Evolutionary conservation across 805 yeast genomes (phyloP).

Genomic region (Candida ascalaphidarum): DNA sequence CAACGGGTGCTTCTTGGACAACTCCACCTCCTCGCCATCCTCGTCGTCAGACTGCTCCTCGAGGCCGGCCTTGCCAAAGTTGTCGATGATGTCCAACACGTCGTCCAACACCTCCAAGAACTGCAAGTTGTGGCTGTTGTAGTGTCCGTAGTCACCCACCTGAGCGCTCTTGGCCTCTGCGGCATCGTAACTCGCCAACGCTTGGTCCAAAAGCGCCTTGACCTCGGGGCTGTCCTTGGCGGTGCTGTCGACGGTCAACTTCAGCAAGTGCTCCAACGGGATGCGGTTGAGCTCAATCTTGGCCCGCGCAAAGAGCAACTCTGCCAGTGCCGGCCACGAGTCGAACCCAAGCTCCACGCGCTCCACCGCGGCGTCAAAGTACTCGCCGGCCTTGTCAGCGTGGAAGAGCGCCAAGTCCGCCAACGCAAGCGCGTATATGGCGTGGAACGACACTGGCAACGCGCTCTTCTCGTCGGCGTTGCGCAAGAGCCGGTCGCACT

Average conservation of each 20-base stretch:
- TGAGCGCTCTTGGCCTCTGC: constrained; percentile 26
- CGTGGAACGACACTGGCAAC: constrained; percentile 48
- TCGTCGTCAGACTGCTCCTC: constrained; percentile 55
- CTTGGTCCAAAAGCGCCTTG: constrained; percentile 36
- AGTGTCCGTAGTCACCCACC: constrained; percentile 17
- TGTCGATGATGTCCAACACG: constrained; percentile 55
- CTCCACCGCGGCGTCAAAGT: constrained; percentile 65
- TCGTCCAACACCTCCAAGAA: constrained; percentile 57
- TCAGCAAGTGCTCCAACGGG: constrained; percentile 49
- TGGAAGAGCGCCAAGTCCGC: constrained; percentile 56
- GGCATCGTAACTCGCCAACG: constrained; percentile 36
- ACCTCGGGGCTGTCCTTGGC: constrained; percentile 18
- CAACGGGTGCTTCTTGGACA: constrained; percentile 50
- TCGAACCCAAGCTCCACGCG: constrained; percentile 54
- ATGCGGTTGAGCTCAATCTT: constrained; percentile 50
- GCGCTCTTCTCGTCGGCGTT: constrained; percentile 11
- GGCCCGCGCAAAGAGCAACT: constrained; percentile 45
- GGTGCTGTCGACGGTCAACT: constrained; percentile 35
- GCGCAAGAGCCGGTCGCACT: constrained; percentile 74
- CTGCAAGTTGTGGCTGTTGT: constrained; percentile 38
- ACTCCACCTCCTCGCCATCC: constrained; percentile 18
- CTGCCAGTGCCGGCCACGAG: constrained; percentile 35
- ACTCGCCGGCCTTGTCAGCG: constrained; percentile 42
- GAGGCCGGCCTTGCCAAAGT: constrained; percentile 47
- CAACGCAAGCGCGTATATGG: constrained; percentile 67